Evolutionary conservation across 257 asterid genomes (phyloP), one percentile per base, ranked within the genome.

Genomic region (Fraxinus excelsior): DNA sequence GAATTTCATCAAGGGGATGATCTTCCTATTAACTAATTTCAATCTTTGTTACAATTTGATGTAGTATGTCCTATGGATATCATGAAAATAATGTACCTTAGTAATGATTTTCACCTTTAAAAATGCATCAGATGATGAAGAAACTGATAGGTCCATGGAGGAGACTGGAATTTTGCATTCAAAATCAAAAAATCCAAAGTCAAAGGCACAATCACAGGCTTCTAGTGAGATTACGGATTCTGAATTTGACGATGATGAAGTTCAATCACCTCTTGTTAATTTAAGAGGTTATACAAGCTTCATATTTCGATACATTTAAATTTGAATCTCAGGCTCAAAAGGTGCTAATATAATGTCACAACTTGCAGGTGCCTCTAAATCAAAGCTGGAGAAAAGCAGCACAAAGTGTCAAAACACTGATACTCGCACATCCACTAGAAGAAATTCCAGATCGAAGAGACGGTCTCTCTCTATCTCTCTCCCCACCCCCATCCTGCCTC

Each of bases 71-170:
- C 66, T n/a, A 51, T 64, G 62, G 71, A 38, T 60, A 31, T 46
- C 42, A 23, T 56, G 42, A 34, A 26, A 68, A 73, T 25, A 25
- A n/a, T 58, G 40, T 56, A 23, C 70, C 42, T 72, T 66, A 73
- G 51, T 32, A 49, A 53, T 67, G 56, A 35, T 66, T 32, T 73
- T 66, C 62, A 40, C 75, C 35, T 73, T 60, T 79, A 74, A 75
- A 84, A 75, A 80, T 86, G 90, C 71, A 76, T 76, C 91, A 90
- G 96, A 83, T 71, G 86, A 83, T 72, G 96, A 82, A 80, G 94
- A 76, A 79, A 78, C 80, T 66, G 90, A 84, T 56, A 44, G 71
- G 23, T 82, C 85, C 14, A 70, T 40, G 31, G 86, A 74, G 31
- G 84, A 68, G 70, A 71, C 85, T 73, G 69, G 77, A 60, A 73